Percentiles rank a stretch among this genome's conserved stretches.
phyloP scores from a whole-genome alignment of 2,329 filamentous ascomycete genomes.

The Trichoderma sp. region DNA sequence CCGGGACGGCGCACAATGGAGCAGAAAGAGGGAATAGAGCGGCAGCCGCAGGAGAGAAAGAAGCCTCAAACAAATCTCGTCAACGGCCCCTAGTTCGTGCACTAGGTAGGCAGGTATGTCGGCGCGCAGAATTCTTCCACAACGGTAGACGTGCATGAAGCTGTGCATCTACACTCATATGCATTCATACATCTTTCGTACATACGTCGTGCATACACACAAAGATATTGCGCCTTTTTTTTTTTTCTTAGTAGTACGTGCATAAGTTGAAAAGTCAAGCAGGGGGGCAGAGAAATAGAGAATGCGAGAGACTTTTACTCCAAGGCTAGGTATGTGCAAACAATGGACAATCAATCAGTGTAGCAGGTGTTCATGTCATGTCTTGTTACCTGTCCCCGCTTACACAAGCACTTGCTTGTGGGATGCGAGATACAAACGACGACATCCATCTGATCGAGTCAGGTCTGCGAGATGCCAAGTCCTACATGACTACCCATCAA shows the following conservation, averaged over 20 bases:
- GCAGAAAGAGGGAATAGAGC: not conserved
- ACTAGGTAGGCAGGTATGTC: not conserved
- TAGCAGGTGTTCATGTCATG: not conserved
- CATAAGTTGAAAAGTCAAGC: not conserved
- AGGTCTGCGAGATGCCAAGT: not conserved
- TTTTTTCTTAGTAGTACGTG: not conserved
- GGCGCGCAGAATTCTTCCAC: not conserved
- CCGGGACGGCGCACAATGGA: not conserved
- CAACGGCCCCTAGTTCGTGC: not conserved
- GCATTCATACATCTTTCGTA: not conserved
- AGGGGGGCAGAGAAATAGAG: no score
- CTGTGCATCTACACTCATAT: not conserved
- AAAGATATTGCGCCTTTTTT: not conserved
- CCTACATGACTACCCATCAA: not conserved
- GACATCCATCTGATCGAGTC: not conserved
- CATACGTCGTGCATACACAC: not conserved
- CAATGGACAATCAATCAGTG: no score
- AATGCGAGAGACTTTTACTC: no score
- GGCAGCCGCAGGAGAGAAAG: no score
- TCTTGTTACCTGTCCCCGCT: not conserved
- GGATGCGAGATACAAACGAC: not conserved
- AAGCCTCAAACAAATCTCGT: not conserved
- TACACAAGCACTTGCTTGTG: not conserved
- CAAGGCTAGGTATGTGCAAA: no score
- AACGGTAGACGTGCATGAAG: constrained; percentile 1